These are phyloP conservation scores for Starmera caribaea DNA, from an alignment of 805 yeast genomes.

Conservation along the genomic window DNA sequence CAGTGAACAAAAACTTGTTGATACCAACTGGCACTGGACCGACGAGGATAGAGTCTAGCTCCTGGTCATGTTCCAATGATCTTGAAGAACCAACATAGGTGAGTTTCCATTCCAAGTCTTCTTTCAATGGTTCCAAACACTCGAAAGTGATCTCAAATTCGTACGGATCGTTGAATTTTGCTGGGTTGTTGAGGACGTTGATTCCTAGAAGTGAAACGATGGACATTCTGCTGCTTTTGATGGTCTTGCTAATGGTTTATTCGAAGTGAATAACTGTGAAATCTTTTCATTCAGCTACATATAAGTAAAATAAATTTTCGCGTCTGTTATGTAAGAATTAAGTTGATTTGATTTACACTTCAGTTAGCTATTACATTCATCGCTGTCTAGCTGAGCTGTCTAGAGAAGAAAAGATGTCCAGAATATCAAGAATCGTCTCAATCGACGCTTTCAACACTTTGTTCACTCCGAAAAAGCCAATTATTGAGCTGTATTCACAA, in stretches of 20 bases:
- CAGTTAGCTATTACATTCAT: too few species aligned
- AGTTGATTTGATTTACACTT: too few species aligned
- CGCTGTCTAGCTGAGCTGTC: too few species aligned
- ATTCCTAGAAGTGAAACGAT: constrained; percentile 89
- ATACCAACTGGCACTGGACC: constrained; percentile 99
- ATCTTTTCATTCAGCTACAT: too few species aligned
- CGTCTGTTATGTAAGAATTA: too few species aligned
- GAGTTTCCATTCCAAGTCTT: constrained; percentile 92
- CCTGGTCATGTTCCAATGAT: constrained; percentile 93
- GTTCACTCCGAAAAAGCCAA: constrained; percentile 45
- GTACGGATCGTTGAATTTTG: constrained; percentile 85
- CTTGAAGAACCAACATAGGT: constrained; percentile 96
- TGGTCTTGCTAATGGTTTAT: too few species aligned
- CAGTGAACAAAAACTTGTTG: constrained; percentile 83
- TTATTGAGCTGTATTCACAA: constrained; percentile 41
- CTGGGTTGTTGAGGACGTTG: constrained; percentile 89
- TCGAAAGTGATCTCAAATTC: constrained; percentile 97
- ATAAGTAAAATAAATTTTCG: too few species aligned
- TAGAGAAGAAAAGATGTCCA: constrained; percentile 5
- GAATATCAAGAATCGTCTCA: constrained; percentile 38
- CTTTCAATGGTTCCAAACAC: constrained; percentile 79
- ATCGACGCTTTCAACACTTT: constrained; percentile 65
- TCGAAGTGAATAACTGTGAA: too few species aligned
- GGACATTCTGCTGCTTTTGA: constrained; percentile 45
- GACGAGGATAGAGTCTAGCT: constrained; percentile 88